Evolutionary conservation across 306 rosid genomes (phyloP).

Genomic region (Citrullus mucosospermus): DNA sequence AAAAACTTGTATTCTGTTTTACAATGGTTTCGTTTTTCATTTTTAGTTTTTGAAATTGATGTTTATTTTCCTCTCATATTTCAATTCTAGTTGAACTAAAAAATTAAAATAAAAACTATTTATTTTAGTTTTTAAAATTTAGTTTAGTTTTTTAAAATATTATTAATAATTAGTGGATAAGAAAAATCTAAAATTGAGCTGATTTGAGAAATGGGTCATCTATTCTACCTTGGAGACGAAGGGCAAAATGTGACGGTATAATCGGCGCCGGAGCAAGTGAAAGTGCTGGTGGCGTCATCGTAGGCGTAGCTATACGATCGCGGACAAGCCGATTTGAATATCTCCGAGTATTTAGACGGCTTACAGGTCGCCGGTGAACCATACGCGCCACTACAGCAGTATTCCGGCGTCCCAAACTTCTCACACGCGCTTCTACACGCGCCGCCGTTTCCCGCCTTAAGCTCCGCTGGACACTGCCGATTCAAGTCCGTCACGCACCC

Average conservation of each 20-base stretch:
- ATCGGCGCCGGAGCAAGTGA: slow-evolving; percentile 49
- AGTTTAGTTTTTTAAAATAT: too few relatives aligned
- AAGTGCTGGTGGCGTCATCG: slow-evolving; percentile 59
- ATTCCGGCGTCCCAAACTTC: slow-evolving; percentile 48
- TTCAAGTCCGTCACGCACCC: slow-evolving; percentile 48
- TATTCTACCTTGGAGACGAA: slow-evolving; percentile 33
- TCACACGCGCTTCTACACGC: slow-evolving; percentile 57
- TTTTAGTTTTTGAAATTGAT: too few relatives aligned
- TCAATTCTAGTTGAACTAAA: too few relatives aligned
- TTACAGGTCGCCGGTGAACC: slow-evolving; percentile 39
- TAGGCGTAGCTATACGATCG: slow-evolving; percentile 55
- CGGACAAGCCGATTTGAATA: slow-evolving; percentile 54
- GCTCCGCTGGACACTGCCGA: slow-evolving; percentile 35
- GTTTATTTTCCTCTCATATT: too few relatives aligned
- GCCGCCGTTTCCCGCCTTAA: slow-evolving; percentile 30
- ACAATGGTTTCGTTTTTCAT: too few relatives aligned
- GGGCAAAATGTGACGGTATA: slow-evolving; percentile 52
- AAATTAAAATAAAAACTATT: too few relatives aligned
- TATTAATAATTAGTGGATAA: too few relatives aligned
- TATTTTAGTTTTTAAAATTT: too few relatives aligned
- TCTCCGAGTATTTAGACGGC: slow-evolving; percentile 36
- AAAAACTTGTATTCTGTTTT: too few relatives aligned
- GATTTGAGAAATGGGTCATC: too few relatives aligned
- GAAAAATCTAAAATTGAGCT: too few relatives aligned
- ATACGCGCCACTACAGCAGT: slow-evolving; percentile 47